Base-by-base conservation (phyloP, 352 stramenopile genomes). In the Peronospora tabacina region DNA sequence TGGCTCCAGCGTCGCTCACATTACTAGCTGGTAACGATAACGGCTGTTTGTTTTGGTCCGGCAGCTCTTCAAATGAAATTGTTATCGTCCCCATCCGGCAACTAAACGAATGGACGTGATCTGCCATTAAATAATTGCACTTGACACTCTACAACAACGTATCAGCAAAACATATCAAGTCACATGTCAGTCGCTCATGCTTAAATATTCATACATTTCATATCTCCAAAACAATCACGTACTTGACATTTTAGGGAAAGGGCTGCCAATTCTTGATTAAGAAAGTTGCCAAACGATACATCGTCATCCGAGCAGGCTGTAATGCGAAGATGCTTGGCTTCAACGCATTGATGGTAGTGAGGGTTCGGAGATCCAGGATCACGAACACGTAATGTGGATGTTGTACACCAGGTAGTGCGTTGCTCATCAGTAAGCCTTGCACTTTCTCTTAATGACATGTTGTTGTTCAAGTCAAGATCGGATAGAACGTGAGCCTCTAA, bases 401-500 rank as follows among this genome's bases (percentile, higher is more conserved):
- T 85, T 34, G 81, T 91, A 48, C 74, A 89, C 75, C 76, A 88
- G 4, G 71, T 80, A 33, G 66, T 68, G 19, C 63, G 60, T 36
- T 68, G 58, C 10, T 75, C 52, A 20, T 68, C 45, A 37, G 32
- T 55, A 16, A 50, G 28, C 19, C 58, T 51, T 11, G 37, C 49
- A 40, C 26, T 54, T 17, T 64, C 39, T 20, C 6, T 26, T 5
- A 49, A 52, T 20, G 56, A 22, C 30, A 63, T 57, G 5, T 44
- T 50, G 5, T 58, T 58, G 55, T 82, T 72, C 65, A 94, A 58
- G 11, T 70, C 66, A 15, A 97, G 72, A 46, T 98, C 90, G 13
- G 78, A 88, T 20, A 98, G 68, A 44, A 97, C 96, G 45, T 93
- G 84, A 5, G 93, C 95, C 62, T 99, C 94, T 16, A 99, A 80